Evolutionary conservation across 2,329 filamentous ascomycete species (phyloP), one percentile per base, ranked within the genome.

Genomic region (Fusarium pseudograminearum): DNA sequence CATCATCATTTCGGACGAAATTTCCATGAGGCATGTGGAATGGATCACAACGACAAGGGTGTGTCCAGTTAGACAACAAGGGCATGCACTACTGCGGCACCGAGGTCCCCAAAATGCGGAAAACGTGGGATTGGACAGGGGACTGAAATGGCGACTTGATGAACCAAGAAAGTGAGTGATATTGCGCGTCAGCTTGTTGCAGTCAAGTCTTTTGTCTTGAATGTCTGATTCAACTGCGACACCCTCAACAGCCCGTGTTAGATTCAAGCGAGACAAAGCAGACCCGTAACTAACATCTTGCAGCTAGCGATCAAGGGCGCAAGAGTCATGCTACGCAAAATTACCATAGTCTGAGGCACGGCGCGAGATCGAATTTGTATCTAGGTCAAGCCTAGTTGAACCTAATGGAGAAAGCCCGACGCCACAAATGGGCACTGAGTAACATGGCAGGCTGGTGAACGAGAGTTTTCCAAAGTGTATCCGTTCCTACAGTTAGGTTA

Each of bases 311-410:
- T 20, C 38, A 65, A 34, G 16, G 41, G 65, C 34, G 52, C 41
- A 67, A 70, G 67, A 70, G 67, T 70, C 67, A 70, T 70, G 67
- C 46, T 60, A 44, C 36, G 54, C 62, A 67, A 55, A 57, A 22
- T 41, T 51, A 20, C 41, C 11, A 46, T 28, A 69, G 63, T 68
- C 67, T 22, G 65, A 57, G 70, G 64, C 61, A 62, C 60, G 46
- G 60, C 45, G 51, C 58, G 51, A 54, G 63, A 51, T 61, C 65
- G 62, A 66, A 45, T 64, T 60, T 66, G 59, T 60, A 50, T 69
- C 67, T 72, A 72, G 61, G 63, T 58, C 52, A 34, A 61, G 68
- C 54, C 56, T 74, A 74, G 69, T 46, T 57, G 67, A 67, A 65
- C 58, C 57, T 74, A 72, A 71, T 50, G 12, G 16, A 57, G 47